Base-by-base conservation (phyloP, 306 rosid genomes). In the Rosa lucieae region DNA sequence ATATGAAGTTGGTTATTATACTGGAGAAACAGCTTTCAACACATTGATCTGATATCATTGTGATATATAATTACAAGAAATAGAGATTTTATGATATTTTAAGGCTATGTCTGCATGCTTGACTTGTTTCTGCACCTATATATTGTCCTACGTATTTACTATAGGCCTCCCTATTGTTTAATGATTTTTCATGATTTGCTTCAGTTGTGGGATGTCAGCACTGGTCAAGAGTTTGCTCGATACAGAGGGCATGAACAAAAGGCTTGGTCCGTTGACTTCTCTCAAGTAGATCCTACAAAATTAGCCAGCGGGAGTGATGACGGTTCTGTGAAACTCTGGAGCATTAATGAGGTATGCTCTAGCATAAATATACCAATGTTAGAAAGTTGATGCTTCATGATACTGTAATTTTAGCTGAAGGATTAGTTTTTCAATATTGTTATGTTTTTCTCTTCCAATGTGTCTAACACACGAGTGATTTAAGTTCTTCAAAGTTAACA, bases 211-310 rank as follows among this genome's bases (percentile, higher is more conserved):
- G 99, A 94, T 88, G 97, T 97, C 73, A 77, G 85, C 78, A 91
- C 96, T 5, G 97, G 99, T 80, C 97, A 89, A 84, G 92, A 72
- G 77, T 87, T 91, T 85, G 77, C 90, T 88, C 90, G 87, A 81
- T 91, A 82, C 89, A 86, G 73, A 39, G 97, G 88, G 83, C 99
- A 94, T 76, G 89, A 72, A 75, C 90, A 72, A 83, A 92, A 94
- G 91, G 99, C 97, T 51, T 92, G 99, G 99, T 94, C 97, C 47
- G 93, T 94, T 70, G 99, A 94, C 86, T 94, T 94, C 79, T 91
- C 97, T 77, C 87, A 29, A 29, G 92, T 89, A 23, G 82, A 86
- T 85, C 99, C 99, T n/a, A 92, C 95, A 73, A 94, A 91, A 77
- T 86, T 94, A 77, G 99, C 97, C 83, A 94, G 95, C 81, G 97